Evolutionary conservation across 2,329 filamentous ascomycete species (phyloP), one percentile per base, ranked within the genome.

Genomic region (Hymenoscyphus salicellus): DNA sequence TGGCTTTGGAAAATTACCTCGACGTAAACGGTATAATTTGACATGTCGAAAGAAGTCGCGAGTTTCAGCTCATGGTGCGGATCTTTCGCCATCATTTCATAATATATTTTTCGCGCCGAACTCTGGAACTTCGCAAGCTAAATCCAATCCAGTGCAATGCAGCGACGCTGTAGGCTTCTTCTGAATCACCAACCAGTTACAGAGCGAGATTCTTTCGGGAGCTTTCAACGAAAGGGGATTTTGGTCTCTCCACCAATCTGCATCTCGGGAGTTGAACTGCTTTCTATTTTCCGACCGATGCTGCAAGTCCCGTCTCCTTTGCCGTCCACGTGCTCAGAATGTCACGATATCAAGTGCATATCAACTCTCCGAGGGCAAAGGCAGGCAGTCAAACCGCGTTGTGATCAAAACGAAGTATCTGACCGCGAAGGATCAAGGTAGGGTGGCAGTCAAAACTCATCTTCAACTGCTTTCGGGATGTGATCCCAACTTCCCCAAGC

Each of bases 291-390:
- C 43, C 43, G 43, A 46, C 43, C 10, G 46, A 23, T 52, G 46
- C 46, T 52, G 20, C 46, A 14, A 14, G n/a, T 23, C 28, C 3
- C 3, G 28, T 30, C 8, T 52, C 46, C 46, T 52, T 52, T 20
- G 3, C 46, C 23, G 46, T 52, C 46, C 46, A 52, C 46, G 46
- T 52, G 46, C 46, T 23, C 20, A 52, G 46, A 20, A 52, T 52
- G 23, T 52, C 46, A 52, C 46, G 46, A 52, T 52, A 52, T 52
- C 23, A 23, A 52, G 23, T 52, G 46, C 46, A 52, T 52, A 23
- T 52, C 46, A 52, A 26, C 46, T 52, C 46, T 52, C 46, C 46
- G 46, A 2, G 10, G 43, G 2, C 5, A 11, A n/a, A 43, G n/a
- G 41, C 16, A 49, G 41, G 8, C 43, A 49, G 33, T 36, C 33